Percentiles rank a stretch among this genome's conserved stretches.
Evolutionary conservation across 2,329 filamentous ascomycete species (phyloP).

Genomic region (Cladophialophora immunda): DNA sequence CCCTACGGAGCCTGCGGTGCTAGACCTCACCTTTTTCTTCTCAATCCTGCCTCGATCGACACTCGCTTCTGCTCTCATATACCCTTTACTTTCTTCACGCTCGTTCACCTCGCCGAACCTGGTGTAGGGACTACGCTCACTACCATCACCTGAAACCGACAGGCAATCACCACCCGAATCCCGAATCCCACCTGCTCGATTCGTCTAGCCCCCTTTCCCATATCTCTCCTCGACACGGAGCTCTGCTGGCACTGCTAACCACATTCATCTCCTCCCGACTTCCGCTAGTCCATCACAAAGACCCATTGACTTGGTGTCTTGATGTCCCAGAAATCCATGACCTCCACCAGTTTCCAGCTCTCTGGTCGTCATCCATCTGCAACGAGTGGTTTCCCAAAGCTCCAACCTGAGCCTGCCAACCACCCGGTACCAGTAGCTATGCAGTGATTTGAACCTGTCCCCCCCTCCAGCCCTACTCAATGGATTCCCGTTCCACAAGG

Average conservation of each 20-base stretch:
- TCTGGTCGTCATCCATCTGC: conserved; percentile 17
- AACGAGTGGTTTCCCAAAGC: conserved; percentile 4
- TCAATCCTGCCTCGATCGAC: conserved; percentile 28
- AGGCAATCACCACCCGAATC: background rate
- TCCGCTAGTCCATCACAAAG: conserved; percentile 20
- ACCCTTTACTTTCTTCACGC: conserved; percentile 5
- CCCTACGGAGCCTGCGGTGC: background rate
- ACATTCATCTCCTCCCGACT: conserved; percentile 9
- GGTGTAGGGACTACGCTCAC: conserved; percentile 3
- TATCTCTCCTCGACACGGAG: conserved; percentile 22
- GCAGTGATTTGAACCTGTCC: conserved; percentile 22
- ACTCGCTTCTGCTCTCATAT: conserved; percentile 13
- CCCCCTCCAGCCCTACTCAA: conserved; percentile 28
- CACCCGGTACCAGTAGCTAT: conserved; percentile 4
- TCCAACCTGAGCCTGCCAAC: conserved; percentile 21
- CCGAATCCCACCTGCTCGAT: background rate
- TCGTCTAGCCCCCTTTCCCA: conserved; percentile 10
- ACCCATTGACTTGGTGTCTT: conserved; percentile 38
- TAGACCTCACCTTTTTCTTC: conserved; percentile 14
- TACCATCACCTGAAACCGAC: conserved; percentile 10
- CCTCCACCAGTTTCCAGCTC: conserved; percentile 19
- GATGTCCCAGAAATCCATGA: conserved; percentile 35
- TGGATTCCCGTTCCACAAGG: conserved; percentile 40
- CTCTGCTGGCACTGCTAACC: conserved; percentile 23
- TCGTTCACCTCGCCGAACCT: conserved; percentile 8